phyloP scores from a whole-genome alignment of 208 protist genomes.

The Herpetomonas samuelpessoai region DNA sequence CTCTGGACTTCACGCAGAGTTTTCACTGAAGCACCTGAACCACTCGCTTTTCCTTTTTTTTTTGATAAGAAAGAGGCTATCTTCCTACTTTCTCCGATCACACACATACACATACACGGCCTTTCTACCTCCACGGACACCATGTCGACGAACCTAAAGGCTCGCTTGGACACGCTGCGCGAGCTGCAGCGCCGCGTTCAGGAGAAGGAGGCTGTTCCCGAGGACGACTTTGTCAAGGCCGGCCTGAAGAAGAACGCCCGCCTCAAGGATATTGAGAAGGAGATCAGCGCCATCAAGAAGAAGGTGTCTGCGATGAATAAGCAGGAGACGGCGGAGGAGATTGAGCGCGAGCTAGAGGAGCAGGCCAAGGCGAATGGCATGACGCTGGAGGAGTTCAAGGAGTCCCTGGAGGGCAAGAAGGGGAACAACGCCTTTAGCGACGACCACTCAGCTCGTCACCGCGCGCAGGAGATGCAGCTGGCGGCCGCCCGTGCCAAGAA shows the following conservation, averaged over 20 bases:
- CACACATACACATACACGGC: no score
- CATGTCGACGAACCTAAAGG: conserved; percentile 20
- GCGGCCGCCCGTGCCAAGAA: conserved; percentile 54
- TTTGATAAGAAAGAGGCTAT: no score
- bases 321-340: conserved; percentile 44
- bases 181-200: conserved; percentile 59
- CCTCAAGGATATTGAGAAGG: conserved; percentile 92
- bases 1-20: no score
- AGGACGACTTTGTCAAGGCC: conserved; percentile 40
- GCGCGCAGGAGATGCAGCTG: conserved; percentile 24
- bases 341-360: conserved; percentile 56
- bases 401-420: conserved; percentile 13
- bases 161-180: conserved; percentile 54
- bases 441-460: conserved; percentile 5
- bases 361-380: conserved; percentile 54
- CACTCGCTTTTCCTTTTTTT: no score
- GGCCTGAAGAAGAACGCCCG: conserved; percentile 74
- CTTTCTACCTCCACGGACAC: no score
- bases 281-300: conserved; percentile 70
- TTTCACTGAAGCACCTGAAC: no score
- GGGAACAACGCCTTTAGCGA: neutral
- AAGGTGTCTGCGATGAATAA: conserved; percentile 63
- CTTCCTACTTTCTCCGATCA: no score
- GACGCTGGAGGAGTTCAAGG: conserved; percentile 62
- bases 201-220: conserved; percentile 55